phyloP scores from a whole-genome alignment of 2,329 filamentous ascomycete genomes.

The Chaetothyriales sp. region DNA sequence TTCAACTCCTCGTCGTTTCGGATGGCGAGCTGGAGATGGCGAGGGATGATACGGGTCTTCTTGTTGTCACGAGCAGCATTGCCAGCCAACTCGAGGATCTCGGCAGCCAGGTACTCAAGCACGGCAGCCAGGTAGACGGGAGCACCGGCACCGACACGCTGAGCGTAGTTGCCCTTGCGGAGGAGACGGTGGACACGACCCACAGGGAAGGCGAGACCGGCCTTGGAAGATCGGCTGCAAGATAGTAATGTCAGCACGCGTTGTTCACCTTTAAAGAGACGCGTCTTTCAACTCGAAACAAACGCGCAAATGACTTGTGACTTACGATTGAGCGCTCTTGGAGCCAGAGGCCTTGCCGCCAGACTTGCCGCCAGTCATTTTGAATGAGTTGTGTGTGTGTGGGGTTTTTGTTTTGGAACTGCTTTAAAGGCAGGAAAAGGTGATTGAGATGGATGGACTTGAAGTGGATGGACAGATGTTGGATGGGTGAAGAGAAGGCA shows the following conservation, averaged over 20 bases:
- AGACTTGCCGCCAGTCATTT: slow-evolving; percentile 99
- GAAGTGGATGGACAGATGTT: slow-evolving; percentile 19
- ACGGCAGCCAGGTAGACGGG: slow-evolving; percentile 95
- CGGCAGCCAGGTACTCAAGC: slow-evolving; percentile 93
- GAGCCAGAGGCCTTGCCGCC: slow-evolving; percentile 98
- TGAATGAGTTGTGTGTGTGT: slow-evolving; percentile 36
- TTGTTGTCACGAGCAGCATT: slow-evolving; percentile 99
- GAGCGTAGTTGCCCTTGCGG: slow-evolving; percentile 98
- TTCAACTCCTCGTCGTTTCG: slow-evolving; percentile 99
- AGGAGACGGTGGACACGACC: slow-evolving; percentile 98
- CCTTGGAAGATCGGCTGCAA: slow-evolving; percentile 88
- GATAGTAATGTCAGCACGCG: slow-evolving; percentile 26
- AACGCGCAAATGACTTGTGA: no score
- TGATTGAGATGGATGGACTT: slow-evolving; percentile 14
- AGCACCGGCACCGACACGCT: slow-evolving; percentile 96
- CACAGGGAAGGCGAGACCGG: slow-evolving; percentile 95
- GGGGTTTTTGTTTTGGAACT: slow-evolving; percentile 28
- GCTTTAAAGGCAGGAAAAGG: slow-evolving; percentile 24
- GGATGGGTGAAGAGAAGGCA: slow-evolving; percentile 21
- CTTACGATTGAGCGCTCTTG: slow-evolving; percentile 99
- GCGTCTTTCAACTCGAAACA: slow-evolving; percentile 24
- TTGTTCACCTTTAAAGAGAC: slow-evolving; percentile 15
- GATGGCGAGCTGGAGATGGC: slow-evolving; percentile 97
- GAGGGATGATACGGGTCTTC: slow-evolving; percentile 99
- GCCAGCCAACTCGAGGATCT: slow-evolving; percentile 96